Evolutionary conservation across 2,329 filamentous ascomycete genomes (phyloP), one percentile per base, ranked within the genome.

Genomic region (Talaromyces sp.): DNA sequence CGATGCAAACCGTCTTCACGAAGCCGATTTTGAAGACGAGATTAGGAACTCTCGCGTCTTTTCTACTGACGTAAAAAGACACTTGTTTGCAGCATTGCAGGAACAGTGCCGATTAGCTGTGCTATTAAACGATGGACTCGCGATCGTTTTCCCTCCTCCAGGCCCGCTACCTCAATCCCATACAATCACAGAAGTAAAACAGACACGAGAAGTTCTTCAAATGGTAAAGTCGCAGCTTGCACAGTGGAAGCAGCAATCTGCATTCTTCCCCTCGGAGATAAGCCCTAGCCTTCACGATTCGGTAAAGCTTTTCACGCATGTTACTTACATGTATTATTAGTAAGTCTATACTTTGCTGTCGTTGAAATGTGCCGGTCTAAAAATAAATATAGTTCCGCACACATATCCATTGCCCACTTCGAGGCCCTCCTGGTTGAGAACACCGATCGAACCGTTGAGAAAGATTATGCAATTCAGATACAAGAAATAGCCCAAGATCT

Each of bases 241-340:
- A 15, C 55, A 64, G 11, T 71, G 69, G 69, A 60, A 67, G 33
- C n/a, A 36, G 3, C 55, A 62, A 8, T 61, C 58, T 10, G 10
- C 49, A n/a, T 53, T 53, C 8, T 53, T 59, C 56, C 10, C 52
- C 2, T 58, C 62, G 5, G 65, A 66, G 9, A 52, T 62, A 4
- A 63, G 62, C 2, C 52, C 55, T 10, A 55, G 61, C 10, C 70
- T 73, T 25, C 73, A 79, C 59, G 76, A 80, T 59, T 79, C 78
- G 0, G 72, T 79, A 11, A 75, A 78, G 10, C 60, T 80, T 39
- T 81, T 81, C 67, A 79, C 77, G 4, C 80, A 80, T 49, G 66
- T 82, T 64, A 79, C 82, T 67, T 81, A 80, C 62, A 82, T 83
- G 77, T 81, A 81, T 60, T 83, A 82, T 63, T 75, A 82, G 79